phyloP scores from a whole-genome alignment of 2,329 filamentous ascomycete species.

The Colletotrichum australisinense region DNA sequence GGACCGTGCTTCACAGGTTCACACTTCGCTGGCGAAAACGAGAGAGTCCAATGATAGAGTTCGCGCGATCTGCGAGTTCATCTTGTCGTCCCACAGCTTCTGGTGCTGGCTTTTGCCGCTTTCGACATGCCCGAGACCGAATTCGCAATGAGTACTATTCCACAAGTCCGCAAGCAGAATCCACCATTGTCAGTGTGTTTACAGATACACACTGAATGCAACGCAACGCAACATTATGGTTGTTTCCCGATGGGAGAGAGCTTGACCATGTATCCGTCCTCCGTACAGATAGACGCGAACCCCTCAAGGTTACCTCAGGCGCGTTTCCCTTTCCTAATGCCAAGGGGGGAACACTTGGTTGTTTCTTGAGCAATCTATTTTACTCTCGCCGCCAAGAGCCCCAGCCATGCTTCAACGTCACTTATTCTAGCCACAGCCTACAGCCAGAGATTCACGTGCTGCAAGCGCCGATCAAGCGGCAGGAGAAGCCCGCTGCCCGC shows the following conservation, averaged over 20 bases:
- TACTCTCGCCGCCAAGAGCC: conserved; percentile 14
- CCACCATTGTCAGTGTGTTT: too few species aligned
- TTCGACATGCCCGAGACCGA: neutral
- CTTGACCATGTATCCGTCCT: neutral
- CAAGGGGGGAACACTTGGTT: neutral
- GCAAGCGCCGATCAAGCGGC: conserved; percentile 16
- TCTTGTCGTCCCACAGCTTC: conserved; percentile 12
- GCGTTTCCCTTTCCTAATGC: neutral
- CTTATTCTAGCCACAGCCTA: conserved; percentile 23
- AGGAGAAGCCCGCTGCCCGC: conserved; percentile 12
- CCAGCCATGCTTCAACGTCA: conserved; percentile 7
- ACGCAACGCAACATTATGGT: neutral
- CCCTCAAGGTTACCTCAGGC: conserved; percentile 1
- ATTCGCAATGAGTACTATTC: neutral
- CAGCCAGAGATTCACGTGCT: conserved; percentile 22
- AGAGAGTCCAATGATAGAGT: conserved; percentile 11
- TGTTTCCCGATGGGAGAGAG: neutral
- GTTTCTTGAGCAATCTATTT: conserved; percentile 26
- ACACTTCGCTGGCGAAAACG: conserved; percentile 6
- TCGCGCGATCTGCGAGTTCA: conserved; percentile 13
- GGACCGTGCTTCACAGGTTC: neutral
- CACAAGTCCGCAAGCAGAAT: too few species aligned
- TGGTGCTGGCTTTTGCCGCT: neutral
- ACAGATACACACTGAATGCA: too few species aligned
- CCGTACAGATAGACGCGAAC: neutral